phyloP scores from a whole-genome alignment of 176 grass and related monocot species.

The Zizania latifolia region DNA sequence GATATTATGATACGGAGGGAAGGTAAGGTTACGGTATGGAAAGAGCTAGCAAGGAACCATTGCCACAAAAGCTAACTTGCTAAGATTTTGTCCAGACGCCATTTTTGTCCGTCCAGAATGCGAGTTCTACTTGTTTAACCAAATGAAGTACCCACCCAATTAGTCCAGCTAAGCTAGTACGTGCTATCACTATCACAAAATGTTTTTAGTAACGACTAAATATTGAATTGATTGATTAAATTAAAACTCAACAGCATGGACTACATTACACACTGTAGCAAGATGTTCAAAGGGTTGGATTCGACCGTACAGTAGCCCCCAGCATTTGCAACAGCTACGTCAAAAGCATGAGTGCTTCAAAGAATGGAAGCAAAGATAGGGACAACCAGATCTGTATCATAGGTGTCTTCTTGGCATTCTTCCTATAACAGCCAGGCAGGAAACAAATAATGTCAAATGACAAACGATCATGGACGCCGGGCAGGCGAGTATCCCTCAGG shows the following conservation, averaged over 20 bases:
- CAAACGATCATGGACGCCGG: not conserved
- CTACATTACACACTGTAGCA: constrained; percentile 45
- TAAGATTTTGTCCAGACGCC: no score
- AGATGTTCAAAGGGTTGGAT: constrained; percentile 28
- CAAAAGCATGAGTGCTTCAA: constrained; percentile 63
- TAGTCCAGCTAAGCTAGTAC: not conserved
- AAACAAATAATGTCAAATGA: constrained; percentile 67
- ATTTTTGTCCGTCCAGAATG: no score
- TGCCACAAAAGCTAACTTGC: no score
- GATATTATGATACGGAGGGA: no score
- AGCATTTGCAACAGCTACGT: constrained; percentile 54
- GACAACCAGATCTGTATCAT: constrained; percentile 52
- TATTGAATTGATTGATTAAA: constrained; percentile 38
- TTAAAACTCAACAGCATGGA: constrained; percentile 40
- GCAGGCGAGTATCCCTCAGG: constrained; percentile 22
- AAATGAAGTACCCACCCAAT: no score
- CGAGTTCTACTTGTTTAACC: no score
- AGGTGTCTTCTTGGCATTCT: constrained; percentile 62
- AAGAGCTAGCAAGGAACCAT: no score
- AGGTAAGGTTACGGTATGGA: no score
- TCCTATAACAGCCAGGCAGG: constrained; percentile 53
- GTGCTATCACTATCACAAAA: not conserved
- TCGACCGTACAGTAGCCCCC: constrained; percentile 46
- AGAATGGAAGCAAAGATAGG: constrained; percentile 62
- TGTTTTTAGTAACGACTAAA: no score